These are phyloP conservation scores for Prototheca stagnorum DNA, from an alignment of 163 green algal genomes.

Conservation along the genomic window DNA sequence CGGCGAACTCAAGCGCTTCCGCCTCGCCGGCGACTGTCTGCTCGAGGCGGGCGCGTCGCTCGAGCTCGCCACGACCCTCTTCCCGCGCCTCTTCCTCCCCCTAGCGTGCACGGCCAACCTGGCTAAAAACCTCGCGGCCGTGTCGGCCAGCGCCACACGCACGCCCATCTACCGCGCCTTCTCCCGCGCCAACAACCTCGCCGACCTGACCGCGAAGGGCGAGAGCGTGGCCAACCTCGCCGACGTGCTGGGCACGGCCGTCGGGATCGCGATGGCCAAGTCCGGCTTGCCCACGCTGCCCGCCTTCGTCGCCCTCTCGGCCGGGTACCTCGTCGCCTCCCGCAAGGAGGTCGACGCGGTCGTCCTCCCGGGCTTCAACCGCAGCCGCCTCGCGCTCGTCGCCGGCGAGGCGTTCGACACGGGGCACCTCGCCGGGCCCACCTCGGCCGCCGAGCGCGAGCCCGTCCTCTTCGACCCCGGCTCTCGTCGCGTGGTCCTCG, in stretches of 20 bases:
- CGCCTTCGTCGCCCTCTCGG: conserved; percentile 43
- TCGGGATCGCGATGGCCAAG: conserved; percentile 44
- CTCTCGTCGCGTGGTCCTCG: conserved; percentile 36
- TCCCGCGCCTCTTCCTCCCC: conserved; percentile 45
- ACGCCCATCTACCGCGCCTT: conserved; percentile 76
- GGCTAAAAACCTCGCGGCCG: conserved; percentile 68
- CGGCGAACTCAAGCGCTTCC: conserved; percentile 76
- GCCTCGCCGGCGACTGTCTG: conserved; percentile 44
- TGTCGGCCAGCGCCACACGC: conserved; percentile 50
- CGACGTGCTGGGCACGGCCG: conserved; percentile 55
- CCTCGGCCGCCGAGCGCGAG: conserved; percentile 45
- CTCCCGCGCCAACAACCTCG: conserved; percentile 56
- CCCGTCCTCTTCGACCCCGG: conserved; percentile 46
- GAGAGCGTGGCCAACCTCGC: conserved; percentile 71
- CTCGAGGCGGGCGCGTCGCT: conserved; percentile 41
- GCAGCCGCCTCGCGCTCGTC: conserved; percentile 23
- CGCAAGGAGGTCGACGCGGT: conserved; percentile 53
- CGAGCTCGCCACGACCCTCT: conserved; percentile 52
- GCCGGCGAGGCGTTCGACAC: conserved; percentile 9
- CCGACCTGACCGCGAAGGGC: conserved; percentile 45
- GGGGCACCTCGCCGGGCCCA: conserved; percentile 16
- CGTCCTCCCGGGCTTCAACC: conserved; percentile 67
- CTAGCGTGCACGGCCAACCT: conserved; percentile 73
- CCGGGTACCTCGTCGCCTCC: conserved; percentile 18
- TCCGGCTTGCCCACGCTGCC: conserved; percentile 32